Base-by-base conservation (phyloP, 2,329 filamentous ascomycete genomes). In the Colletotrichum sp. region DNA sequence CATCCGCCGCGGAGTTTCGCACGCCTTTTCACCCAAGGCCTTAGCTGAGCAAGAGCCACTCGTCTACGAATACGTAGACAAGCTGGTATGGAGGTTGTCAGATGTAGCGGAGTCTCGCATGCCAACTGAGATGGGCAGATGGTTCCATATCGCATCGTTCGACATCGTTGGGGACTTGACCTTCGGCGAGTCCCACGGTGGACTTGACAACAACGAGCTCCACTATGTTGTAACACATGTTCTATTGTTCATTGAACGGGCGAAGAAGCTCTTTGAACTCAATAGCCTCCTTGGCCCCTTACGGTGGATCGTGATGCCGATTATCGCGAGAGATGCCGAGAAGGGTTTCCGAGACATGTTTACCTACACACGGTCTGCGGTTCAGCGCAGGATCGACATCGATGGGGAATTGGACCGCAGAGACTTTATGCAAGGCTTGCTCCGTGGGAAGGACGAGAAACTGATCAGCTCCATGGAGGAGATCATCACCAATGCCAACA, bases 81-180 rank as follows among this genome's bases (percentile, higher is more conserved):
- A 79, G 25, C 71, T 83, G 15, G 73, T 81, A 44, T n/a, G 75
- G 11, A 63, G 70, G 12, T 39, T 82, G 52, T 32, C 68, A 57
- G 71, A 80, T 34, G 72, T 78, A 16, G 39, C 36, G 15, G 69
- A 71, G 25, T 65, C 69, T 39, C 67, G 34, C 12, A 55, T 25
- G 30, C 61, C 69, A 29, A 69, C 67, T 11, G 67, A 62, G n/a
- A 69, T 69, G 19, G 55, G 55, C 7, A 39, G 67, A 29, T 49
- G 55, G 67, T 69, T 69, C 9, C 55, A 69, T 12, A 69, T 69
- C n/a, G 72, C 77, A 13, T 81, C 81, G 0, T 83, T 83, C 63
- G 82, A 83, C 61, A 75, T 83, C 19, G 79, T 83, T 30, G 82
- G 81, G 12, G 79, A 82, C 52, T 75, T 83, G 9, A 76, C 78